Evolutionary conservation across 176 grass and related monocot genomes (phyloP).

Genomic region (Musa itinerans): DNA sequence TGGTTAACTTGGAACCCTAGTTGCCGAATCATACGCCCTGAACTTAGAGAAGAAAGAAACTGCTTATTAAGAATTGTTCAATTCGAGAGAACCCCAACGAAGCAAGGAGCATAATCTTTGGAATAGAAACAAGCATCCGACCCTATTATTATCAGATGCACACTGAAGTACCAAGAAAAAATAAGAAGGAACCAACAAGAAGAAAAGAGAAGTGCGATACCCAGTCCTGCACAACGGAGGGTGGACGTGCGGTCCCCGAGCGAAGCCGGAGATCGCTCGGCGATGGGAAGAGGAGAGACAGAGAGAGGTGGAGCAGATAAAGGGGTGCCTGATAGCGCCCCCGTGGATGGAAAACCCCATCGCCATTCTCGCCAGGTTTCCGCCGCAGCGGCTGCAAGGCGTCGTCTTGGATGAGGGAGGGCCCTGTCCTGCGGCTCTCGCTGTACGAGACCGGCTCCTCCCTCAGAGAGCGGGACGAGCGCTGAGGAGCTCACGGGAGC

Average conservation of each 20-base stretch:
- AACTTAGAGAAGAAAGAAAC: too few relatives aligned
- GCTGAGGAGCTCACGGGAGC: too few relatives aligned
- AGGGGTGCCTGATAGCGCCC: conserved; percentile 25
- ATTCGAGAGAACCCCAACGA: not conserved
- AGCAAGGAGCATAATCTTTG: not conserved
- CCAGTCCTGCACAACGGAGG: not conserved
- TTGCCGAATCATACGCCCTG: too few relatives aligned
- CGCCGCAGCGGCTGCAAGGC: conserved; percentile 23
- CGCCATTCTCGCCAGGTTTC: conserved; percentile 42
- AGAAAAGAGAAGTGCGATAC: not conserved
- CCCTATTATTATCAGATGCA: not conserved
- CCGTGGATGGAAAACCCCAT: conserved; percentile 28
- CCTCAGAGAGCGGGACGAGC: too few relatives aligned
- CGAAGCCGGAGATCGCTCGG: not conserved
- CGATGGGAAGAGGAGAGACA: conserved; percentile 26
- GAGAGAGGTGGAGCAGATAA: conserved; percentile 21
- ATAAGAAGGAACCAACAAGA: not conserved
- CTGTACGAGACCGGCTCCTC: too few relatives aligned
- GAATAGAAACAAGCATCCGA: not conserved
- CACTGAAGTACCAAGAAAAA: not conserved
- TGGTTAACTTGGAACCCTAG: too few relatives aligned
- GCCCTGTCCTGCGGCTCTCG: too few relatives aligned
- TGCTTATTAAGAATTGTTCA: not conserved
- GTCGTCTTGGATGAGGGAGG: not conserved
- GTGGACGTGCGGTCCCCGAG: not conserved